phyloP scores from a whole-genome alignment of 495 filamentous ascomycete genomes.

The Cairneyella variabilis region DNA sequence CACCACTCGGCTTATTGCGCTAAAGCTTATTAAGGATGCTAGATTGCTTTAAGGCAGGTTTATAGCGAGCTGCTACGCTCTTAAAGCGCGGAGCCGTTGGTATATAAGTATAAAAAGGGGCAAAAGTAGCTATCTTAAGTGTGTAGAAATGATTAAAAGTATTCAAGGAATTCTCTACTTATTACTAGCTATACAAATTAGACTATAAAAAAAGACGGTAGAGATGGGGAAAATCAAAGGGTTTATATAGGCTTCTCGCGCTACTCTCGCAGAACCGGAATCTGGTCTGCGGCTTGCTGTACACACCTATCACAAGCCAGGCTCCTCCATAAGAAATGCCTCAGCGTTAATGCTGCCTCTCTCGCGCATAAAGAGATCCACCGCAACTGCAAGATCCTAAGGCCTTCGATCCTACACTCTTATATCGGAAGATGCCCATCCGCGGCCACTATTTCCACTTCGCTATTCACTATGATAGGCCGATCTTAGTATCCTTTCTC shows the following conservation, averaged over 20 bases:
- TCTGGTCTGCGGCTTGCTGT: constrained; percentile 1
- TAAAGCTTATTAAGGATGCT: constrained; percentile 1
- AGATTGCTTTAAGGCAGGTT: constrained; percentile 4
- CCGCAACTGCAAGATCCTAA: constrained; percentile 9
- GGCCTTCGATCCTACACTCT: constrained; percentile 13
- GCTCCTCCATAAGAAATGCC: constrained; percentile 6
- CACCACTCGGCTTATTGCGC: not conserved
- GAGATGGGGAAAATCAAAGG: constrained; percentile 1
- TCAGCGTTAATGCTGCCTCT: constrained; percentile 3
- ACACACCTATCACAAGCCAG: not conserved
- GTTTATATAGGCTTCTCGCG: constrained; percentile 11
- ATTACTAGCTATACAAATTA: constrained; percentile 3
- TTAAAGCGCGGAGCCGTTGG: constrained; percentile 19
- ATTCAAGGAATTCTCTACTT: constrained; percentile 6
- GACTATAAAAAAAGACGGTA: constrained; percentile 5
- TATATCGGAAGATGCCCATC: constrained; percentile 12
- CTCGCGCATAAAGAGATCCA: constrained; percentile 6
- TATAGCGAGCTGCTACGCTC: constrained; percentile 4
- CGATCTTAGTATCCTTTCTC: not conserved
- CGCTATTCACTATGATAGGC: constrained; percentile 10
- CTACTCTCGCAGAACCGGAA: constrained; percentile 15
- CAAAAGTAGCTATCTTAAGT: constrained; percentile 16
- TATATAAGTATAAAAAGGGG: constrained; percentile 13
- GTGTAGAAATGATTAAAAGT: constrained; percentile 10
- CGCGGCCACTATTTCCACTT: constrained; percentile 5